These are phyloP conservation scores for Leucoagaricus sp. DNA, from an alignment of 1,284 basidiomycete species.

Conservation along the genomic window DNA sequence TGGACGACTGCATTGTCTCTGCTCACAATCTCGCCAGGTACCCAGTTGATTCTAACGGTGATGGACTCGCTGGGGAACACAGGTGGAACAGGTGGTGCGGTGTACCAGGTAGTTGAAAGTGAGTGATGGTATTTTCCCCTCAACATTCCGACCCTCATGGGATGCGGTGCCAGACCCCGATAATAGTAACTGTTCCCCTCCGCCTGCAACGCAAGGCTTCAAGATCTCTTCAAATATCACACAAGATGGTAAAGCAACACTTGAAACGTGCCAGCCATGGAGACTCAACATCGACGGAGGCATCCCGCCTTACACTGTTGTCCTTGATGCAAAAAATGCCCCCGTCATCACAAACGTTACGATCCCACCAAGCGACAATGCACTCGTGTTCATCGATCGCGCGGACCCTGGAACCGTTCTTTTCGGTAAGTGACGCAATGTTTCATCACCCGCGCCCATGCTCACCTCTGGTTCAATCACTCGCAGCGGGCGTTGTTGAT, in stretches of 20 bases:
- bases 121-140: constrained; percentile 22
- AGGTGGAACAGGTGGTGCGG: constrained; percentile 37
- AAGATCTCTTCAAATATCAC: constrained; percentile 45
- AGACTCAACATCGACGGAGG: constrained; percentile 48
- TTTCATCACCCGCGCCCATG: constrained; percentile 1
- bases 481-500: constrained; percentile 39
- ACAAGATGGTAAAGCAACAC: constrained; percentile 15
- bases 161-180: constrained; percentile 29
- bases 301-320: constrained; percentile 46
- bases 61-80: constrained; percentile 45
- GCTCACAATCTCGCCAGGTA: constrained; percentile 31
- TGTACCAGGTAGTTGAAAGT: constrained; percentile 34
- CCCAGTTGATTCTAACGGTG: constrained; percentile 42
- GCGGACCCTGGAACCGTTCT: constrained; percentile 40
- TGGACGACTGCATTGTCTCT: too few relatives aligned
- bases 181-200: constrained; percentile 37
- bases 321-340: constrained; percentile 40
- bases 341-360: constrained; percentile 47
- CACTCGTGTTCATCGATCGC: constrained; percentile 49
- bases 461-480: neutral
- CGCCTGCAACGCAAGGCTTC: constrained; percentile 31
- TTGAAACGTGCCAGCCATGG: constrained; percentile 50
- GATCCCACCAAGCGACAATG: constrained; percentile 38
- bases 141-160: constrained; percentile 5
- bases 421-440: constrained; percentile 38